Conservation (phyloP, 768 basidiomycete genomes). For the Lepiota subincarnata region DNA sequence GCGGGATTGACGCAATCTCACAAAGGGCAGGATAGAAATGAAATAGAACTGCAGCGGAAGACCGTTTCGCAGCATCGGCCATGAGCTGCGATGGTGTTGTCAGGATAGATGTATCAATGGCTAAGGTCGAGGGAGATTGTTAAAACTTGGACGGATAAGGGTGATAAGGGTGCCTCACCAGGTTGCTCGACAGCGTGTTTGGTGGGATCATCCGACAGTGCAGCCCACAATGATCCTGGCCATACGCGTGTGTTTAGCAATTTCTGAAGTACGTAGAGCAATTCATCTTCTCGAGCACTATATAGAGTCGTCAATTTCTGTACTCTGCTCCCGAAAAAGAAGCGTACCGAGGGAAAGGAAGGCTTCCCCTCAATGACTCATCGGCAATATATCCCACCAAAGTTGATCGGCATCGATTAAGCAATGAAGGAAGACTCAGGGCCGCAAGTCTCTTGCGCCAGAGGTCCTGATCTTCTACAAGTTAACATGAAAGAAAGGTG, state of each 20-base stretch:
- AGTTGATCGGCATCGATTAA: slow-evolving; percentile 69
- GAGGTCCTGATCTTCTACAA: slow-evolving; percentile 51
- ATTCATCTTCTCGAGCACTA: slow-evolving; percentile 85
- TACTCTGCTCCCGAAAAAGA: neutral
- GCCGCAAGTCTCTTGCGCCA: slow-evolving; percentile 67
- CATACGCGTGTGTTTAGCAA: slow-evolving; percentile 69
- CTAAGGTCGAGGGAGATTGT: slow-evolving; percentile 6
- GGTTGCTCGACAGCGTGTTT: slow-evolving; percentile 52
- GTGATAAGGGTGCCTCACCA: slow-evolving; percentile 31
- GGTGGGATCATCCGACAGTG: slow-evolving; percentile 62
- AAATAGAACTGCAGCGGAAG: slow-evolving; percentile 80
- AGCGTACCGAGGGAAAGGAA: slow-evolving; percentile 80
- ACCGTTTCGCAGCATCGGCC: slow-evolving; percentile 69
- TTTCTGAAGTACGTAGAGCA: slow-evolving; percentile 79
- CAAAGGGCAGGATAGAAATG: slow-evolving; percentile 79
- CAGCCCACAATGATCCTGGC: slow-evolving; percentile 75
- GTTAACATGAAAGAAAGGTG: neutral
- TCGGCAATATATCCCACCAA: slow-evolving; percentile 81
- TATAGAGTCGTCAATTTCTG: neutral
- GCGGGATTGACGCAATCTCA: slow-evolving; percentile 71
- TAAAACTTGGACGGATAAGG: neutral
- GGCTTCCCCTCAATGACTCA: slow-evolving; percentile 73
- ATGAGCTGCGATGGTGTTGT: slow-evolving; percentile 53
- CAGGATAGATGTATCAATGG: slow-evolving; percentile 34
- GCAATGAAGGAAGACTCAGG: slow-evolving; percentile 63